Percentiles rank a stretch among this genome's conserved stretches.
Conservation (phyloP, 768 basidiomycete genomes). For the Calocera viscosa region DNA sequence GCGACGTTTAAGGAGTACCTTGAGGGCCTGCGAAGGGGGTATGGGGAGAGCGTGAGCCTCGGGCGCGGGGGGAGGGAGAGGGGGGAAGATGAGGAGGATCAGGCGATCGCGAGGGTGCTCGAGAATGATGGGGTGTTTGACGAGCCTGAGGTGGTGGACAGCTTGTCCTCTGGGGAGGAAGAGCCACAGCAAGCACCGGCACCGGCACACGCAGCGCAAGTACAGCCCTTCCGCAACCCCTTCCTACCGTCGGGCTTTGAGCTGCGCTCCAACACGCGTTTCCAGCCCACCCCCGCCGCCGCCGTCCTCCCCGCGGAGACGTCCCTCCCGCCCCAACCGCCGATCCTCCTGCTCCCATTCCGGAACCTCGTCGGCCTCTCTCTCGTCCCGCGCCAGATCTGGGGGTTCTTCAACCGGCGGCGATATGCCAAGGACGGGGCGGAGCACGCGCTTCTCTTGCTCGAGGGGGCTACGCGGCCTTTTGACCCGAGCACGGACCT, state of each 20-base stretch:
- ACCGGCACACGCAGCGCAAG: slow-evolving; percentile 18
- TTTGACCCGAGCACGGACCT: slow-evolving; percentile 51
- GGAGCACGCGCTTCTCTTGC: slow-evolving; percentile 64
- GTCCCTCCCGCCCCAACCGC: slow-evolving; percentile 57
- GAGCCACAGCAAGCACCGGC: not conserved
- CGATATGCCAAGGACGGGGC: slow-evolving; percentile 67
- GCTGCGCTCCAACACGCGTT: slow-evolving; percentile 21
- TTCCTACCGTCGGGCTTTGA: slow-evolving; percentile 27
- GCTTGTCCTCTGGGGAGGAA: slow-evolving; percentile 20
- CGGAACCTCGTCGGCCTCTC: slow-evolving; percentile 65
- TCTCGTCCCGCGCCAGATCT: slow-evolving; percentile 79
- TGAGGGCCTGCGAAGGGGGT: slow-evolving; percentile 72
- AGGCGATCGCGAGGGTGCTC: slow-evolving; percentile 45
- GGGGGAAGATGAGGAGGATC: slow-evolving; percentile 49
- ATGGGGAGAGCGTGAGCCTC: slow-evolving; percentile 49
- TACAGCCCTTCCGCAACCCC: slow-evolving; percentile 22
- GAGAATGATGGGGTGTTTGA: slow-evolving; percentile 69
- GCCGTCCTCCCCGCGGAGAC: slow-evolving; percentile 39
- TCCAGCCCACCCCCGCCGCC: slow-evolving; percentile 19
- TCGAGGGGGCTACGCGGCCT: slow-evolving; percentile 50
- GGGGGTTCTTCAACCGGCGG: slow-evolving; percentile 85
- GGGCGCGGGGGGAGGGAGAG: slow-evolving; percentile 24
- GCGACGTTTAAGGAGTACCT: slow-evolving; percentile 92
- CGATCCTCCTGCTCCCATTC: slow-evolving; percentile 65
- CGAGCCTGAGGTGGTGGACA: slow-evolving; percentile 36